Evolutionary conservation across 371 early-diverging fungal genomes (phyloP), one percentile per base, ranked within the genome.

Genomic region (Mucor lusitanicus): DNA sequence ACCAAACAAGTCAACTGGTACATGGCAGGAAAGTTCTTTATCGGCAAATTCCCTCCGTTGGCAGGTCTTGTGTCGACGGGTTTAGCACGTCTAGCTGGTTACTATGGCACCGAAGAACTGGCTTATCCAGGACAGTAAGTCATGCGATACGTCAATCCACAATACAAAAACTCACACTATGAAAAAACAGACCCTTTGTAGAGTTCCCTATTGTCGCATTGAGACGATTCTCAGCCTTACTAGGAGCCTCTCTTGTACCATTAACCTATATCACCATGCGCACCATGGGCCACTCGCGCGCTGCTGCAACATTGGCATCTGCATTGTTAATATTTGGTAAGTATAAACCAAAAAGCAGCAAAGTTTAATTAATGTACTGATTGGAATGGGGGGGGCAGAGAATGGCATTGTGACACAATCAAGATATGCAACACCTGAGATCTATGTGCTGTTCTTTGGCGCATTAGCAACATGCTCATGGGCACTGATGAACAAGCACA

Each of bases 21-120:
- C 27, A 40, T 83, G 42, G 55, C 72, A 19, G 66, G 75, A n/a
- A 72, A 82, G 27, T 82, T 78, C 44, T 82, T 78, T 64, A 74
- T 82, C 46, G 78, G 77, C 9, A 59, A 67, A 37, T 70, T 59
- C n/a, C 83, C 80, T 39, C 83, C 83, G 13, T 32, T 99, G 28
- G 96, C 95, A 28, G 95, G 97, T 68, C 70, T 99, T 78, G 69
- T 99, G 53, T 89, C 95, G 44, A 91, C 98, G 3, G 72, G 82
- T 17, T 70, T 86, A 1, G 94, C 94, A 3, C 75, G 77, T 65
- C 37, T 92, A 9, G 82, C 83, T 35, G 96, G 97, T 0, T 95
- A 95, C 73, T 85, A 93, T 74, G 96, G 96, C 12, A 83, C 81
- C 37, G 94, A 94, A 71, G 83, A 88, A 44, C 92, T 98, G 63